Percentiles rank a stretch among this genome's conserved stretches.
Evolutionary conservation across 2,329 filamentous ascomycete species (phyloP).

Genomic region (Lizonia empirigonia): DNA sequence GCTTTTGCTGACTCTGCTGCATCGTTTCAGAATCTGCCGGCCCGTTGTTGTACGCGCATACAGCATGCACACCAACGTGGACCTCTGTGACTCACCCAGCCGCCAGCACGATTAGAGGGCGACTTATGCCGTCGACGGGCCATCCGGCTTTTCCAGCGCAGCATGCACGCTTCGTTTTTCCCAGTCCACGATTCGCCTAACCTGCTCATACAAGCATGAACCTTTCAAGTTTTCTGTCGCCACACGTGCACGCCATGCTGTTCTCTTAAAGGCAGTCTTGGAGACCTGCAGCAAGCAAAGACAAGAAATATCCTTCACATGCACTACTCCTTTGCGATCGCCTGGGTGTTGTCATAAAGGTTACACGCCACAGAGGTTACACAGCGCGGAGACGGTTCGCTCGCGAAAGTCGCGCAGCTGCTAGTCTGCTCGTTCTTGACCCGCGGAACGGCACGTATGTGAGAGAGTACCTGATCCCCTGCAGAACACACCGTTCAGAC

Average conservation of each 20-base stretch:
- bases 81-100: constrained; percentile 41
- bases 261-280: too few relatives aligned
- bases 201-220: constrained; percentile 3
- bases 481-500: constrained; percentile 14
- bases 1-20: constrained; percentile 20
- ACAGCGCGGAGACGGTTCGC: constrained; percentile 16
- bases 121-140: constrained; percentile 7
- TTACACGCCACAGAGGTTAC: constrained; percentile 17
- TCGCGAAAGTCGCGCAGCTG: constrained; percentile 36
- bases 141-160: constrained; percentile 17
- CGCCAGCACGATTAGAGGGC: constrained; percentile 11
- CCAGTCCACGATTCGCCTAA: constrained; percentile 7
- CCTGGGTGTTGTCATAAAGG: constrained; percentile 4
- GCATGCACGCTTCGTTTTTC: constrained; percentile 20
- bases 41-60: constrained; percentile 23
- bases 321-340: background rate
- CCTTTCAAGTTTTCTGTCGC: background rate
- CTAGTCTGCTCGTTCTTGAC: constrained; percentile 17
- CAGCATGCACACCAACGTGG: constrained; percentile 43
- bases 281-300: constrained; percentile 9
- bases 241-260: background rate
- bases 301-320: background rate
- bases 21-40: constrained; percentile 42
- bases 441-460: constrained; percentile 15
- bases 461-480: constrained; percentile 14